Conservation (phyloP, 2,329 filamentous ascomycete species). For the Elsinoe perseae region DNA sequence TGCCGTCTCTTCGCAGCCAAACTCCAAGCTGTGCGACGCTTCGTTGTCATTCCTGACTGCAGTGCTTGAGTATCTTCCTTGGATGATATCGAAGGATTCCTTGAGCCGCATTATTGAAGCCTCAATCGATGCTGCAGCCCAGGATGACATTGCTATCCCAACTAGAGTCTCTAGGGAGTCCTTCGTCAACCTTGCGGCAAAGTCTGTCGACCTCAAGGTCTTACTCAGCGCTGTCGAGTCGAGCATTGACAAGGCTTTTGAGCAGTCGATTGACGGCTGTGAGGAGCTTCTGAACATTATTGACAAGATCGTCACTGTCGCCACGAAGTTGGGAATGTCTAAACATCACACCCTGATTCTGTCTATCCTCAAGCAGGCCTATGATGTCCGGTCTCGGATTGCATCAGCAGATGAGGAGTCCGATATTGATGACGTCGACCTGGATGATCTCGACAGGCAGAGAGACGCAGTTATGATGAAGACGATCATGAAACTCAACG, state of each 20-base stretch:
- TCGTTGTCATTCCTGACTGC: constrained; percentile 72
- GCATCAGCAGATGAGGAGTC: constrained; percentile 40
- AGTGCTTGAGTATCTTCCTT: constrained; percentile 75
- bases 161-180: constrained; percentile 51
- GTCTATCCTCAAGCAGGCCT: constrained; percentile 47
- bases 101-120: constrained; percentile 63
- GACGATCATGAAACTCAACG: constrained; percentile 95
- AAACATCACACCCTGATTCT: constrained; percentile 67
- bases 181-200: constrained; percentile 67
- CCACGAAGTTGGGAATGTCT: constrained; percentile 68
- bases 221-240: constrained; percentile 64
- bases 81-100: constrained; percentile 73
- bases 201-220: constrained; percentile 68
- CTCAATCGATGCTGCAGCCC: constrained; percentile 60
- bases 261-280: constrained; percentile 42
- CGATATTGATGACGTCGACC: constrained; percentile 48
- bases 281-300: constrained; percentile 64
- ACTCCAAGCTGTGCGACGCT: constrained; percentile 68
- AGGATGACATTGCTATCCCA: constrained; percentile 15
- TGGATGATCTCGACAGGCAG: constrained; percentile 41
- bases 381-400: constrained; percentile 59
- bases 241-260: constrained; percentile 61
- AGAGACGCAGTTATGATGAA: constrained; percentile 59
- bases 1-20: constrained; percentile 49
- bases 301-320: constrained; percentile 63